A percentile compares a stretch with the other conserved stretches of the same genome.
phyloP scores from a whole-genome alignment of 1,284 basidiomycete genomes.

The Sporisorium iseilematis-ciliati region DNA sequence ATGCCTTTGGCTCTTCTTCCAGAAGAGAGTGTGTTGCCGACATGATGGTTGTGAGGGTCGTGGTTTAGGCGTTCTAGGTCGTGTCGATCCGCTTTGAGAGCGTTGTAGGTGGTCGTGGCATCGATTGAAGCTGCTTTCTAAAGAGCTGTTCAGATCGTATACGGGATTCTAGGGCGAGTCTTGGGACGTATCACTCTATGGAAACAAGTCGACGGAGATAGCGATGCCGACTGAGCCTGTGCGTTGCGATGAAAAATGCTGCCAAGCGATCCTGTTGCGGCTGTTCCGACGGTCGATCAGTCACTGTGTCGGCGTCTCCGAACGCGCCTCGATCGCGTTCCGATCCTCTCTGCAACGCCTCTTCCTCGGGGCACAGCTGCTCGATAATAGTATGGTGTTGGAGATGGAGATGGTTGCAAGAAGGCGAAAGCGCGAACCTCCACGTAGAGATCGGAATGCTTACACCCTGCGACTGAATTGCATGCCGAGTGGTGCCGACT shows the following conservation, averaged over 20 bases:
- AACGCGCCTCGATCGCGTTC: background rate
- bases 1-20: slow-evolving; percentile 21
- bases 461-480: too few relatives aligned
- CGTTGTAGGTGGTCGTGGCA: background rate
- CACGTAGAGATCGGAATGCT: background rate
- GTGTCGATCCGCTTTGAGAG: background rate
- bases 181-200: too few relatives aligned
- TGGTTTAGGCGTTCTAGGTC: background rate
- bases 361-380: background rate
- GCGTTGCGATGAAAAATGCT: background rate
- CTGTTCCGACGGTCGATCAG: slow-evolving; percentile 6
- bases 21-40: slow-evolving; percentile 27
- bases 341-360: background rate
- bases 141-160: background rate
- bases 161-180: too few relatives aligned
- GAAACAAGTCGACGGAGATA: too few relatives aligned
- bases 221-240: slow-evolving; percentile 1
- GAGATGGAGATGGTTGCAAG: background rate
- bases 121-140: background rate
- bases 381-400: too few relatives aligned
- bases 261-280: background rate
- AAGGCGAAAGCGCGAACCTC: background rate
- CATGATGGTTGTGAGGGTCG: slow-evolving; percentile 8
- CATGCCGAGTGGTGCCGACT: too few relatives aligned
- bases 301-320: slow-evolving; percentile 3